phyloP scores from a whole-genome alignment of 805 yeast species.

The Wickerhamiella nectarea region DNA sequence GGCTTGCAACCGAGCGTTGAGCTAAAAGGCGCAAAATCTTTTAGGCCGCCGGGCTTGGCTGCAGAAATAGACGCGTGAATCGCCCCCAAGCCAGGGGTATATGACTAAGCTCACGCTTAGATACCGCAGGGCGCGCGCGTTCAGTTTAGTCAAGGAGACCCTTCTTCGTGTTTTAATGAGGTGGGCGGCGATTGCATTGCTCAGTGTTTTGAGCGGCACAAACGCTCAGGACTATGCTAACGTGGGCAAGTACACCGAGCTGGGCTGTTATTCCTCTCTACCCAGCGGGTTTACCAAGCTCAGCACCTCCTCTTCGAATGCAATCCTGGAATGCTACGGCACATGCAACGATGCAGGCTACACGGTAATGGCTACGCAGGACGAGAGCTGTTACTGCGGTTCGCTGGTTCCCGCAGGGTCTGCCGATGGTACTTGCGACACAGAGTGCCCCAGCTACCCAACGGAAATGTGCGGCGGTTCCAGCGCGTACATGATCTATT shows the following conservation, averaged over 20 bases:
- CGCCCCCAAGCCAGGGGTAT: neutral
- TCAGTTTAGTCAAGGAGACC: neutral
- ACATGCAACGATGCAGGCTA: constrained; percentile 25
- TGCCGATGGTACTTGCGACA: constrained; percentile 27
- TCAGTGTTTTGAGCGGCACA: neutral
- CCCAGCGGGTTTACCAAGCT: constrained; percentile 26
- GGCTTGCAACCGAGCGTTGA: too few species aligned
- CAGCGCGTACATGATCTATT: constrained; percentile 29
- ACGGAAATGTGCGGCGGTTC: constrained; percentile 50
- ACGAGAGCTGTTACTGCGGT: constrained; percentile 58
- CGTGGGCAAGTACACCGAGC: constrained; percentile 9
- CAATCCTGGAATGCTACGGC: constrained; percentile 41
- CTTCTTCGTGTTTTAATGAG: neutral
- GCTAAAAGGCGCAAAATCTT: too few species aligned
- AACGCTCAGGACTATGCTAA: constrained; percentile 5
- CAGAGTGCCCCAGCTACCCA: constrained; percentile 49
- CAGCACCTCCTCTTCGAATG: constrained; percentile 44
- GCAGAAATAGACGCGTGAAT: too few species aligned
- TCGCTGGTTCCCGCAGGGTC: constrained; percentile 27
- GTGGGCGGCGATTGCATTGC: neutral
- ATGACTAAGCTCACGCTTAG: neutral
- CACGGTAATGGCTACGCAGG: constrained; percentile 37
- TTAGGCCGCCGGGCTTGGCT: too few species aligned
- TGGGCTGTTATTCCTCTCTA: constrained; percentile 32
- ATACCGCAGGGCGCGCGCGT: neutral